These are phyloP conservation scores for Claviceps fusiformis DNA, from an alignment of 2,329 filamentous ascomycete species.

Conservation along the genomic window DNA sequence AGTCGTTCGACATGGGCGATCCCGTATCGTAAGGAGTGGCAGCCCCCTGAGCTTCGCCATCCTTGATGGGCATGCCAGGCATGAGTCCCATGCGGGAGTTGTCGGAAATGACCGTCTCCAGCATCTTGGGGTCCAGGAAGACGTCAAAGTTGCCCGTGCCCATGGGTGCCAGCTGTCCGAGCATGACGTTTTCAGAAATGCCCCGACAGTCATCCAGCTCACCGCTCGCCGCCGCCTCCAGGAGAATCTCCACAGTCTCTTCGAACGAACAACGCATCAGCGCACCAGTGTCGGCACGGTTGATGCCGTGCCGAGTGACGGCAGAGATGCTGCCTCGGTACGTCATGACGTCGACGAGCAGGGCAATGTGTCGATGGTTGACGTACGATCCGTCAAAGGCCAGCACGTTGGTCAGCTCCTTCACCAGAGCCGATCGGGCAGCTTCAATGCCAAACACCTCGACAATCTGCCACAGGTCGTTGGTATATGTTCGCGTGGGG, in stretches of 20 bases:
- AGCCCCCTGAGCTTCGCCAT: slow-evolving; percentile 62
- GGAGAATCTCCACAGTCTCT: slow-evolving; percentile 94
- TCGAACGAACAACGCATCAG: slow-evolving; percentile 99
- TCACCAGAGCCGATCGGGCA: slow-evolving; percentile 71
- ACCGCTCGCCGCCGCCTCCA: slow-evolving; percentile 87
- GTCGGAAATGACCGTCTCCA: slow-evolving; percentile 87
- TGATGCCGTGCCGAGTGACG: slow-evolving; percentile 96
- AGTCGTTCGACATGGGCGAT: slow-evolving; percentile 58
- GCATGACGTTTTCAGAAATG: slow-evolving; percentile 97
- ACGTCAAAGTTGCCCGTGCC: slow-evolving; percentile 95
- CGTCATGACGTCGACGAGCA: slow-evolving; percentile 96
- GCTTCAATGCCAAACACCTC: slow-evolving; percentile 95
- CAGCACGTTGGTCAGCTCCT: slow-evolving; percentile 82
- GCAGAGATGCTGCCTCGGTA: slow-evolving; percentile 88
- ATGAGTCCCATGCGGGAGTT: slow-evolving; percentile 76
- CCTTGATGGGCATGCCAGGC: slow-evolving; percentile 66
- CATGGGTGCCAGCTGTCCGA: slow-evolving; percentile 92
- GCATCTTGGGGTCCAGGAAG: slow-evolving; percentile 84
- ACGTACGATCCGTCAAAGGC: slow-evolving; percentile 99
- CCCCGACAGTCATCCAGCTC: slow-evolving; percentile 96
- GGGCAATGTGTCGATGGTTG: slow-evolving; percentile 92
- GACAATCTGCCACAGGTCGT: slow-evolving; percentile 89
- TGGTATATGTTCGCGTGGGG: slow-evolving; percentile 73
- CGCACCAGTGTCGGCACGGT: slow-evolving; percentile 91
- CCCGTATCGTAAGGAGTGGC: slow-evolving; percentile 90